These are phyloP conservation scores for Synchytrium microbalum DNA, from an alignment of 371 early-diverging fungal genomes.

Conservation along the genomic window DNA sequence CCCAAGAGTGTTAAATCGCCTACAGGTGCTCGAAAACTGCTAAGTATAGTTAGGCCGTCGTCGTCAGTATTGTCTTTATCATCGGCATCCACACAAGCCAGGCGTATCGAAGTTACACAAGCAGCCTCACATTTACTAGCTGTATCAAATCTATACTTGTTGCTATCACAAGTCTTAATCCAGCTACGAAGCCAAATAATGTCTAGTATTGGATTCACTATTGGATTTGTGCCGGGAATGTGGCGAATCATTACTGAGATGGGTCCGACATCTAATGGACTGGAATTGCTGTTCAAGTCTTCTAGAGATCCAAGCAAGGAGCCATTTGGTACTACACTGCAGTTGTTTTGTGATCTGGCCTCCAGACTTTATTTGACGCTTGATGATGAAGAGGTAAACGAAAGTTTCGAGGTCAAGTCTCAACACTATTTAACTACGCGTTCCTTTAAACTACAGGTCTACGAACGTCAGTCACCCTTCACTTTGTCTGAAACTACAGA, in stretches of 20 bases:
- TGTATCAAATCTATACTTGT: slow-evolving; percentile 46
- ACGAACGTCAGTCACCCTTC: slow-evolving; percentile 26
- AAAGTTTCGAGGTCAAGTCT: too few relatives aligned
- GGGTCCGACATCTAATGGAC: slow-evolving; percentile 46
- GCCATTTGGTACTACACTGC: background rate
- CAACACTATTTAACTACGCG: background rate
- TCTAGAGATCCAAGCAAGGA: slow-evolving; percentile 36
- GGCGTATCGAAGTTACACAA: background rate
- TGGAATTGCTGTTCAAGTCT: slow-evolving; percentile 49
- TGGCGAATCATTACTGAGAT: slow-evolving; percentile 54
- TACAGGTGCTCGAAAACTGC: background rate
- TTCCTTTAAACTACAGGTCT: slow-evolving; percentile 7
- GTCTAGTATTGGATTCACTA: slow-evolving; percentile 50
- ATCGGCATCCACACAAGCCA: background rate
- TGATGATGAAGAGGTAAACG: slow-evolving; percentile 23
- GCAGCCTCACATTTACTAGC: slow-evolving; percentile 27
- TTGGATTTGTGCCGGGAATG: slow-evolving; percentile 47
- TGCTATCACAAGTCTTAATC: slow-evolving; percentile 36
- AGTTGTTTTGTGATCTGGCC: background rate
- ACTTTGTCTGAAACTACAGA: slow-evolving; percentile 13
- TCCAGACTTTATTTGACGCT: slow-evolving; percentile 23
- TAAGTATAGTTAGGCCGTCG: background rate
- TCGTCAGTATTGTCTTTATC: background rate
- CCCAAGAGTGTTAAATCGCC: too few relatives aligned
- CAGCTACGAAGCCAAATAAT: slow-evolving; percentile 45